These are phyloP conservation scores for Pochonia chlamydosporia DNA, from an alignment of 2,329 filamentous ascomycete genomes.

Conservation along the genomic window DNA sequence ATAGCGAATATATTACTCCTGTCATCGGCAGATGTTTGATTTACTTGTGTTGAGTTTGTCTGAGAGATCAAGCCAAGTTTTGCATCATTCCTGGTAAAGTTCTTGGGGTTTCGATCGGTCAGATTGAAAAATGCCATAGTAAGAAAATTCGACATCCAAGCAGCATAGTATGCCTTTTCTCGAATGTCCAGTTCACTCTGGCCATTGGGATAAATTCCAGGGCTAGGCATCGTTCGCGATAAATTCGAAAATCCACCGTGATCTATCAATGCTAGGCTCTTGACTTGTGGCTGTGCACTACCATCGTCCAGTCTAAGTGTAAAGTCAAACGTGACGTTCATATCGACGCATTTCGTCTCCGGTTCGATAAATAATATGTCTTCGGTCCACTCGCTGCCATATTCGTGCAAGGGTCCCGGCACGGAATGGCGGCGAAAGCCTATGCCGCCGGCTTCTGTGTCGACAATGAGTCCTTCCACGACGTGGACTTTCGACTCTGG, in stretches of 20 bases:
- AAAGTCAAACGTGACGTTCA: constrained; percentile 36
- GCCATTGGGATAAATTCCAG: not conserved
- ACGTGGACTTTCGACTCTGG: constrained; percentile 22
- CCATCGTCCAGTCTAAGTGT: constrained; percentile 13
- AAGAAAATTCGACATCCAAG: not conserved
- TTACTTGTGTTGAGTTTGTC: not conserved
- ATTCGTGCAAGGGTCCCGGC: constrained; percentile 19
- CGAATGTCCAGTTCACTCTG: not conserved
- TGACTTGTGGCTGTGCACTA: no score
- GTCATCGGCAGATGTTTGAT: not conserved
- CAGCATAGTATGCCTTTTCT: not conserved
- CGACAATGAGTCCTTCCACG: constrained; percentile 37
- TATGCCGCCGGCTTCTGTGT: constrained; percentile 32
- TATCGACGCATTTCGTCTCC: constrained; percentile 36
- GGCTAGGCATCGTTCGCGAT: not conserved
- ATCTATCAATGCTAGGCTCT: not conserved
- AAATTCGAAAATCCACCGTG: not conserved
- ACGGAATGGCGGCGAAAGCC: constrained; percentile 38
- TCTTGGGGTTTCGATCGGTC: not conserved
- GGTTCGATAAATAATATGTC: constrained; percentile 41
- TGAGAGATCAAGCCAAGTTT: not conserved
- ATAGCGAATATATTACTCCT: no score
- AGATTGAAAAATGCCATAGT: constrained; percentile 1
- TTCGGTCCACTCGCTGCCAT: constrained; percentile 35
- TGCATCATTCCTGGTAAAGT: not conserved